Conservation (phyloP, 805 yeast species). For the Debaryomyces prosopidis region DNA sequence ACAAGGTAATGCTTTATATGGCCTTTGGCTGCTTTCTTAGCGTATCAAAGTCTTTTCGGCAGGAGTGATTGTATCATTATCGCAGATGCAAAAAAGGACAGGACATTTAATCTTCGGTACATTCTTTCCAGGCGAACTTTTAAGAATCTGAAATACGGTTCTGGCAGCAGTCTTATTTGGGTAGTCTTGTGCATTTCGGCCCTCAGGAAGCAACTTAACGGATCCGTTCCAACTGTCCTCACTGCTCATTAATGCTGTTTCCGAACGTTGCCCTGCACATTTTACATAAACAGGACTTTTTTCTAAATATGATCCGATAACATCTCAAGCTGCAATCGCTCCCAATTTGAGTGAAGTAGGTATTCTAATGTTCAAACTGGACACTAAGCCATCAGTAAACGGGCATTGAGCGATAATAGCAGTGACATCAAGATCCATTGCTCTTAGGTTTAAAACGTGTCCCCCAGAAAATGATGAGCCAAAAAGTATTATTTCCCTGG, state of each 20-base stretch:
- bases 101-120: conserved; percentile 1
- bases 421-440: not conserved
- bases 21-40: not conserved
- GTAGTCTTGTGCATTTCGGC: not conserved
- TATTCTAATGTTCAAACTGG: not conserved
- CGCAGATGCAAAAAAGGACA: conserved; percentile 1
- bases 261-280: not conserved
- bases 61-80: not conserved
- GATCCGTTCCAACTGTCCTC: not conserved
- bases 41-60: not conserved
- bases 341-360: not conserved
- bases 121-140: conserved; percentile 1
- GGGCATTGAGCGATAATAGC: conserved; percentile 2
- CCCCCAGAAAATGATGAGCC: conserved; percentile 4
- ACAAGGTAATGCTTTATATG: not conserved
- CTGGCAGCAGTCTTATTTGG: not conserved
- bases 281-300: not conserved
- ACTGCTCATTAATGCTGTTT: conserved; percentile 2
- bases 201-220: conserved; percentile 1
- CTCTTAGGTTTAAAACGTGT: not conserved
- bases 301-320: not conserved
- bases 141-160: not conserved
- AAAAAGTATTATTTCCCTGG: not conserved
- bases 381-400: conserved; percentile 2
- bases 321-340: not conserved